Base-by-base conservation (phyloP, 2,329 filamentous ascomycete genomes). In the Pochonia chlamydosporia region DNA sequence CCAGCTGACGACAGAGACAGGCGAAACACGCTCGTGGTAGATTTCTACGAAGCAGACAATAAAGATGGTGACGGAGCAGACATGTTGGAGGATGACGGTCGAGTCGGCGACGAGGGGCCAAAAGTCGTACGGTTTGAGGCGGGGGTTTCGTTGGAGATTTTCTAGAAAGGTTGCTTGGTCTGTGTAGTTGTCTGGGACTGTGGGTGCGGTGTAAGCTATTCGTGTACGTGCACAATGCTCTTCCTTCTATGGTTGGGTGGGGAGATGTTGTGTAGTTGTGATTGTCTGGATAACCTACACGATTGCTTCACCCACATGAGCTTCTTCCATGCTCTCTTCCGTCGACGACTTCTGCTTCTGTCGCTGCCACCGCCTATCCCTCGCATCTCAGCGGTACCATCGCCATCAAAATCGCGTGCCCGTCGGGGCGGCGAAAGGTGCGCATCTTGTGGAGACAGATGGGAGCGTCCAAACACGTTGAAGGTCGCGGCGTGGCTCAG, bases 171-270 rank as follows among this genome's bases (percentile, higher is more conserved):
- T 97, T 50, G 89, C 88, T 63, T 93, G 90, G 63, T 99, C 93
- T 35, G 93, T 97, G 64, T 97, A 97, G 66, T 99, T 99, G 66
- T 99, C 93, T n/a, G 93, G 91, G 63, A 95, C 89, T 91, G 44
- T 40, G 6, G 5, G 4, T n/a, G n/a, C n/a, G n/a, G n/a, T n/a
- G n/a, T n/a, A n/a, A n/a, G n/a, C n/a, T n/a, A n/a, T n/a, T n/a
- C n/a, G n/a, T n/a, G n/a, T n/a, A n/a, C n/a, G n/a, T n/a, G n/a
- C n/a, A n/a, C n/a, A n/a, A n/a, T n/a, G n/a, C n/a, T n/a, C n/a
- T n/a, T n/a, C n/a, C n/a, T n/a, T n/a, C n/a, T n/a, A n/a, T n/a
- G n/a, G n/a, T n/a, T 9, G 30, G 30, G 6, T 9, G 6, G 30
- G 6, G 30, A 33, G 13, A 56, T 28, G 36, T 42, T 37, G 8